These are phyloP conservation scores for Aureoboletus auriporus DNA, from an alignment of 768 basidiomycete species.

Conservation along the genomic window DNA sequence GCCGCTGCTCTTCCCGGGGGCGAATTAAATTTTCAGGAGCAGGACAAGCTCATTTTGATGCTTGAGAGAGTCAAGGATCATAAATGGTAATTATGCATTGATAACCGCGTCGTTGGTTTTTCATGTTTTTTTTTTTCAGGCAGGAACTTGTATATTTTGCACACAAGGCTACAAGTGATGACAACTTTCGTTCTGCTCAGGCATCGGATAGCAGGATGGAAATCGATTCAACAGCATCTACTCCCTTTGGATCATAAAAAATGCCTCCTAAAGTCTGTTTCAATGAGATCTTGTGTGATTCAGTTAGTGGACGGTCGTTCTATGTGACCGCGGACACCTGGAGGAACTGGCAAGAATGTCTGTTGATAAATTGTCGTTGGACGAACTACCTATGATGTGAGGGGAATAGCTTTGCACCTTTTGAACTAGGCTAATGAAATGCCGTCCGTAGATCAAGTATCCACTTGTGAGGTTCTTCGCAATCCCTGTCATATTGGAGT, in stretches of 20 bases:
- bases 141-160: constrained; percentile 54
- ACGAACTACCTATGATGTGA: no score
- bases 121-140: constrained; percentile 29
- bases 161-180: constrained; percentile 35
- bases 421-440: no score
- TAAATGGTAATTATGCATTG: constrained; percentile 32
- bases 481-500: no score
- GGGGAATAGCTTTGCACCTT: no score
- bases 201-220: constrained; percentile 48
- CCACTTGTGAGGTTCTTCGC: no score
- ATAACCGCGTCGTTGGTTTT: neutral
- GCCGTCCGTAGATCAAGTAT: no score
- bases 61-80: constrained; percentile 58
- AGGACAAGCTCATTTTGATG: constrained; percentile 68
- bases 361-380: no score
- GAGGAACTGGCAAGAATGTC: no score
- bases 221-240: constrained; percentile 73
- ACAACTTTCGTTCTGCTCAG: constrained; percentile 19
- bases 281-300: no score
- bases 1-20: constrained; percentile 64
- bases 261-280: no score
- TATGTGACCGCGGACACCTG: no score
- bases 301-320: no score
- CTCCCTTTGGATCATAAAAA: constrained; percentile 43
- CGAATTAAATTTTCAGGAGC: constrained; percentile 63